Evolutionary conservation across 495 filamentous ascomycete genomes (phyloP).

Genomic region (Daldinia childiae): DNA sequence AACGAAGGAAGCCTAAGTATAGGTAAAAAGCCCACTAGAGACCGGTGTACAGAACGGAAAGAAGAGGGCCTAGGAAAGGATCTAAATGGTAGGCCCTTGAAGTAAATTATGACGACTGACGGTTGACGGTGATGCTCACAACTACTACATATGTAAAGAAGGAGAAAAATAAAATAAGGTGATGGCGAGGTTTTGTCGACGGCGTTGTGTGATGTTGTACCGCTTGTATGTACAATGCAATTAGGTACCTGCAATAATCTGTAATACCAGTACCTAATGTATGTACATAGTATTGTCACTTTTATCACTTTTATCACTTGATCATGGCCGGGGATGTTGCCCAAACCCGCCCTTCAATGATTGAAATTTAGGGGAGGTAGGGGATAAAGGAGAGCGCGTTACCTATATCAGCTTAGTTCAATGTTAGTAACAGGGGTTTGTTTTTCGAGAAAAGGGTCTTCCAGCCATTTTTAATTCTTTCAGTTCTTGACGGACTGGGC

Average conservation of each 20-base stretch:
- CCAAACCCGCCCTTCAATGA: conserved; percentile 28
- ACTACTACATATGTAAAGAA: conserved; percentile 40
- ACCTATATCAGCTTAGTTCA: conserved; percentile 36
- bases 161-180: conserved; percentile 34
- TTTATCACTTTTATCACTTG: conserved; percentile 21
- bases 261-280: not conserved
- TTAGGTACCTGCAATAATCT: conserved; percentile 8
- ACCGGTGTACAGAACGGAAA: conserved; percentile 15
- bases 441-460: conserved; percentile 26
- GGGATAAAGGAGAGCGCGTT: conserved; percentile 46
- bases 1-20: conserved; percentile 1
- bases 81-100: conserved; percentile 27
- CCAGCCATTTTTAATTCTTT: conserved; percentile 40
- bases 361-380: conserved; percentile 40
- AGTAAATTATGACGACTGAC: conserved; percentile 32
- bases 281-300: not conserved
- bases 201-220: conserved; percentile 41
- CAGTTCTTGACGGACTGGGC: conserved; percentile 18
- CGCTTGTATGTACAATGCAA: conserved; percentile 31
- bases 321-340: conserved; percentile 12
- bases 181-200: conserved; percentile 34
- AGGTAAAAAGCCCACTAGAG: conserved; percentile 22
- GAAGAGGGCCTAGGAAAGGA: conserved; percentile 19
- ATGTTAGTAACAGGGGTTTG: conserved; percentile 9
- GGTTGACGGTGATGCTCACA: conserved; percentile 36